Evolutionary conservation across 2,329 filamentous ascomycete genomes (phyloP), one percentile per base, ranked within the genome.

Genomic region (Botrytis fragariae): DNA sequence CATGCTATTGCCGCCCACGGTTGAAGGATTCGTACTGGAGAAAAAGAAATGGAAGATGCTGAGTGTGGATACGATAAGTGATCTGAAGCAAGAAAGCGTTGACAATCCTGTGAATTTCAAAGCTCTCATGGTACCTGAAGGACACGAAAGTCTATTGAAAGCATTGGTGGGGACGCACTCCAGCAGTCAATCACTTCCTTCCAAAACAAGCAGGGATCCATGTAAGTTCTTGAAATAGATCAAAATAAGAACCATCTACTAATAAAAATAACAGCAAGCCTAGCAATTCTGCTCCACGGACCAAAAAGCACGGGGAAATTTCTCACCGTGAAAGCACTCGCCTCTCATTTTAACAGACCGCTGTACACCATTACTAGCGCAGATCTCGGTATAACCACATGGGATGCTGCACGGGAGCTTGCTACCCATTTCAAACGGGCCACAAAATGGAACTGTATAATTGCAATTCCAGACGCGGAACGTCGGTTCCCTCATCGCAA

Each of bases 281-380:
- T 72, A 10, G 16, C 61, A 32, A 72, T 72, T 32, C 61, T 72
- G 25, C 70, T 67, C 20, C 48, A 72, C 2, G 70, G 70, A n/a
- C 61, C 37, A 0, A 35, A 32, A 37, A 45, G 39, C 48, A 59
- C 37, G 1, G 70, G 61, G 2, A 72, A 67, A 22, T 20, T 18
- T 20, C 61, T 42, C 25, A 67, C 61, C 1, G 48, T 14, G 18
- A 44, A 54, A 37, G 48, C 70, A 9, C 61, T 72, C 14, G 45
- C 61, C 29, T 37, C 37, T 25, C 37, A 72, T 35, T 59, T 72
- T 18, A 60, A 72, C 7, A 39, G 45, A 35, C 61, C 70, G 37
- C 3, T 72, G 10, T 72, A 72, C 5, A 59, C 44, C 1, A 72
- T 72, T 14, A 42, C 32, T 14, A 16, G 20, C 1, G 4, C 12